Evolutionary conservation across 768 basidiomycete genomes (phyloP).

Genomic region (Saitozyma sp.): DNA sequence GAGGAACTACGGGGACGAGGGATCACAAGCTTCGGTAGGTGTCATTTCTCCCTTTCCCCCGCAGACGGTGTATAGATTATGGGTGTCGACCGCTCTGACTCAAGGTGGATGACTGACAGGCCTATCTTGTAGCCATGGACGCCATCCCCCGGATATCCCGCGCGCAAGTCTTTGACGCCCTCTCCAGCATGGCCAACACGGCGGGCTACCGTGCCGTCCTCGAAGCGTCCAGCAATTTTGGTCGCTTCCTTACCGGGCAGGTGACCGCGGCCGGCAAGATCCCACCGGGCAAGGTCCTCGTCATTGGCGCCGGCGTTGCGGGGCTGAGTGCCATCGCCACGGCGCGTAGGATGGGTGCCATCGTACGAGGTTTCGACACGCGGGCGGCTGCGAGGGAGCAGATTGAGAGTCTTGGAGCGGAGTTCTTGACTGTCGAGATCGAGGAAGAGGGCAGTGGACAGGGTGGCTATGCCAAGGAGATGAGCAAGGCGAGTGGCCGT

Average conservation of each 20-base stretch:
- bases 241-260: conserved; percentile 84
- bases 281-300: conserved; percentile 79
- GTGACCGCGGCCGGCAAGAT: conserved; percentile 78
- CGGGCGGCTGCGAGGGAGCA: conserved; percentile 82
- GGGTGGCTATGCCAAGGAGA: conserved; percentile 85
- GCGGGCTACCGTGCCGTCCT: conserved; percentile 90
- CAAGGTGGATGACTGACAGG: background rate
- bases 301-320: conserved; percentile 86
- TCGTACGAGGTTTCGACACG: conserved; percentile 85
- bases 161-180: conserved; percentile 83
- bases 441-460: conserved; percentile 78
- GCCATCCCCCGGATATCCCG: conserved; percentile 88
- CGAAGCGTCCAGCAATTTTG: conserved; percentile 86
- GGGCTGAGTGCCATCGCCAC: conserved; percentile 86
- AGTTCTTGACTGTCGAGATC: conserved; percentile 78
- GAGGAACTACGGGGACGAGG: conserved; percentile 67
- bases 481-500: conserved; percentile 67
- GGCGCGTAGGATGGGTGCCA: conserved; percentile 75
- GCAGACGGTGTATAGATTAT: background rate
- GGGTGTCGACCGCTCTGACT: background rate
- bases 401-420: conserved; percentile 83
- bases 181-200: conserved; percentile 93
- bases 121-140: conserved; percentile 62
- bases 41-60: background rate
- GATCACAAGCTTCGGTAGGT: conserved; percentile 67